A percentile compares a stretch with the other conserved stretches of the same genome.
Evolutionary conservation across 2,329 filamentous ascomycete genomes (phyloP).

Genomic region (Aspergillus chevalieri): DNA sequence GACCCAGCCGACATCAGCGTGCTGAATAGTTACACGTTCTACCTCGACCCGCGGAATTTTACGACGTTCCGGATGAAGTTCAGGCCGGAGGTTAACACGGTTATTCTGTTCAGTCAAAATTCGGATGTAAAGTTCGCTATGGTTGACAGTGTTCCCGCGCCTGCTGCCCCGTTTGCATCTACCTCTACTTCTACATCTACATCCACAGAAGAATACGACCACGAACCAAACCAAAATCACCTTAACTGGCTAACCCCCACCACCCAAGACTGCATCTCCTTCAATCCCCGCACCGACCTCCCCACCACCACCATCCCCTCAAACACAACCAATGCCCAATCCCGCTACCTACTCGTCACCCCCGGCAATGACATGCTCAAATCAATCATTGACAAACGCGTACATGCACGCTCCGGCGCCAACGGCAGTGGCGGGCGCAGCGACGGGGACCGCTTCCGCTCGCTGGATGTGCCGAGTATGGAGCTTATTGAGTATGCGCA

Average conservation of each 20-base stretch:
- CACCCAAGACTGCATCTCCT: conserved; percentile 18
- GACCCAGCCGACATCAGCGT: conserved; percentile 12
- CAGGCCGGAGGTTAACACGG: conserved; percentile 20
- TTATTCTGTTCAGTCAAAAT: conserved; percentile 24
- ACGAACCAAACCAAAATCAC: not conserved
- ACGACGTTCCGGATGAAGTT: conserved; percentile 29
- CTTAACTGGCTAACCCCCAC: conserved; percentile 22
- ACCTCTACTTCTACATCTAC: not conserved
- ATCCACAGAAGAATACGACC: not conserved
- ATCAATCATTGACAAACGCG: conserved; percentile 18
- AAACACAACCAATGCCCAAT: not conserved
- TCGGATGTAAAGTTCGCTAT: conserved; percentile 21
- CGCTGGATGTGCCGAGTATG: conserved; percentile 15
- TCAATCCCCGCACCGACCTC: conserved; percentile 5
- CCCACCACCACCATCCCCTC: not conserved
- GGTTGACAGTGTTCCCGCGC: conserved; percentile 6
- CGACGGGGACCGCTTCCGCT: conserved; percentile 15
- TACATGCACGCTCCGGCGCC: conserved; percentile 15
- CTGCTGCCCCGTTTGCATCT: not conserved
- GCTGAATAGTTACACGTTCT: conserved; percentile 22
- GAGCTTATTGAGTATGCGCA: conserved; percentile 27
- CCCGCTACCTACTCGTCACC: conserved; percentile 21
- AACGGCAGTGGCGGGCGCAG: conserved; percentile 7
- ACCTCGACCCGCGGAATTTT: conserved; percentile 26
- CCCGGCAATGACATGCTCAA: conserved; percentile 24